Base-by-base conservation (phyloP, 371 early-diverging fungal genomes). In the Cokeromyces recurvatus region DNA sequence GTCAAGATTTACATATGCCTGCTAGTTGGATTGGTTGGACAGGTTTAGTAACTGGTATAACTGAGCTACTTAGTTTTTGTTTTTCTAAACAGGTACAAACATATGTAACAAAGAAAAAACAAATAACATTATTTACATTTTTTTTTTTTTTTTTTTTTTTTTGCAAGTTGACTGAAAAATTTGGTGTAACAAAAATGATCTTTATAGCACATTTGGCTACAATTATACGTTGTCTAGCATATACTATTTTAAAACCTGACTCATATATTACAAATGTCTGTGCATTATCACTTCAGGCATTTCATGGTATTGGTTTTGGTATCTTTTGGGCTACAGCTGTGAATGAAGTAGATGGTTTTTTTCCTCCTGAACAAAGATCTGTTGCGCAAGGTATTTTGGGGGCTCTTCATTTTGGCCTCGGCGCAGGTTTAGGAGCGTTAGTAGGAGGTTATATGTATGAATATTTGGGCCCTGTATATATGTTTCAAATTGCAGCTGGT, bases 1-100 rank as follows among this genome's bases (percentile, higher is more conserved):
- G 57, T 16, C 62, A 61, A 14, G 65, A 73, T 41, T 36, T 73
- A 5, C 49, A 52, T n/a, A 63, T 68, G 54, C 61, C 66, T 24
- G 54, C 73, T 10, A 55, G 59, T 17, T 53, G 66, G 47, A 66
- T 73, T 9, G 73, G 73, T 15, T 68, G 66, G 67, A 68, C 68
- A 15, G 73, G 73, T 11, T 69, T 69, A n/a, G 61, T 67, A 1
- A 62, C 39, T 50, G 59, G 59, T 15, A 23, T 48, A 7, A 48
- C 53, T 22, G 59, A 58, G 32, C n/a, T 58, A n/a, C 35, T 53
- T n/a, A 48, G 53, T 19, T 53, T 58, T 31, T 58, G 59, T 22
- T 58, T 50, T 31, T 58, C 59, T 6, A 55, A 66, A 48, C 62
- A 66, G 57, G 73, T 68, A 55, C 43, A 22, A 16, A 6, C 4